Conservation (phyloP, 2,329 filamentous ascomycete species). For the Penicillium sp. region DNA sequence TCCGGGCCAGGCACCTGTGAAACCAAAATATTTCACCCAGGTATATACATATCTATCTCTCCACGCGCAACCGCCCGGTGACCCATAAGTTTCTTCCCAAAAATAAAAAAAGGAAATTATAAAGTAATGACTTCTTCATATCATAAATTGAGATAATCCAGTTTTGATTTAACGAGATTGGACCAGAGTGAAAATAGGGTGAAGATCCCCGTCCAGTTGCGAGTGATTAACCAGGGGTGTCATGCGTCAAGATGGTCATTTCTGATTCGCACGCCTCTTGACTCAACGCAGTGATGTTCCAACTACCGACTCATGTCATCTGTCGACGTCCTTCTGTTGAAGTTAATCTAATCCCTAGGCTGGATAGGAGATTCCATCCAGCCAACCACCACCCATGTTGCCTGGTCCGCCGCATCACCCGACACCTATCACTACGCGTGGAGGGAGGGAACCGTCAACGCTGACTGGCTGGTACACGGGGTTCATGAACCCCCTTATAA, state of each 20-base stretch:
- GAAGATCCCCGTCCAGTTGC: conserved; percentile 17
- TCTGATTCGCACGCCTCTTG: conserved; percentile 23
- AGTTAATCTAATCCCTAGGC: not conserved
- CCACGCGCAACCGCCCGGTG: conserved; percentile 25
- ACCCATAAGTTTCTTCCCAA: conserved; percentile 15
- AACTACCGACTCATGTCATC: conserved; percentile 7
- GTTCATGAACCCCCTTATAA: not conserved
- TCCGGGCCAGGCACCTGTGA: conserved; percentile 22
- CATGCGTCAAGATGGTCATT: conserved; percentile 21
- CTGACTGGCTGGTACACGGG: conserved; percentile 11
- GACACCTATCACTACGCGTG: conserved; percentile 25
- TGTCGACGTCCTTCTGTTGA: not conserved
- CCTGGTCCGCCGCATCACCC: conserved; percentile 24
- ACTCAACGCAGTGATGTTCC: conserved; percentile 12
- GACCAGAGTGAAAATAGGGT: conserved; percentile 7
- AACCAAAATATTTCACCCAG: conserved; percentile 11
- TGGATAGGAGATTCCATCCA: not conserved
- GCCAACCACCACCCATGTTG: not conserved
- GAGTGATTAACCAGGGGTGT: conserved; percentile 21
- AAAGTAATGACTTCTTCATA: not conserved
- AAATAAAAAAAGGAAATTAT: not conserved
- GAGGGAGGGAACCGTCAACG: conserved; percentile 6
- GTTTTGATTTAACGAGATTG: not conserved
- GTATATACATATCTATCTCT: conserved; percentile 9
- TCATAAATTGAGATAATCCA: conserved; percentile 9